Evolutionary conservation across 2,329 filamentous ascomycete species (phyloP), one percentile per base, ranked within the genome.

Genomic region (Alternaria incomplexa): DNA sequence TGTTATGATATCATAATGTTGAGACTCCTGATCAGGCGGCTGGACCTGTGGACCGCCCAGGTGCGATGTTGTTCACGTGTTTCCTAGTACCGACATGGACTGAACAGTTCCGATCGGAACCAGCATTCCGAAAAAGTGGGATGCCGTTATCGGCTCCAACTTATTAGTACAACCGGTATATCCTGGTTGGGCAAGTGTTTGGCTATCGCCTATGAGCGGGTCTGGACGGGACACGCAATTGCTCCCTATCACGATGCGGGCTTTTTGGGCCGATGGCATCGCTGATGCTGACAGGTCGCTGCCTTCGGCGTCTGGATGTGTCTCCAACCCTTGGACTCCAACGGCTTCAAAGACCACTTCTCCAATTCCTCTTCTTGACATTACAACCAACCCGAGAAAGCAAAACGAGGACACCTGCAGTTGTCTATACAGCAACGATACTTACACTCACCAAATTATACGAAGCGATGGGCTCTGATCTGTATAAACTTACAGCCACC

Each of bases 401-500:
- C 4, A 30, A 22, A 15, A 22, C 26, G 5, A 5, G 28, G 5
- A 30, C 6, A 32, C 3, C 13, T 15, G 1, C 17, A 0, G 32
- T 2, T 5, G 22, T 17, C 26, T 32, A 51, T 2, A 32, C 20
- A 32, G 0, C 10, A 15, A 22, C 12, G 1, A 20, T 15, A 2
- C n/a, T 1, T 40, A 11, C 3, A 1, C n/a, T 11, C 12, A n/a
- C 11, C 6, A 4, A 30, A 0, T 5, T 10, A 2, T 40, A 5
- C 3, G 20, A 26, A 23, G 48, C 17, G 17, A 62, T 62, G 59
- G 15, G 17, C 23, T 50, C 48, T 2, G 55, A 73, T 44, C 66
- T 64, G 6, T 72, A 66, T 58, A 65, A 59, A 46, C 65, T 74
- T 12, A 75, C 73, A 7, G 73, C 73, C 5, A 69, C 69, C 1